phyloP scores from a whole-genome alignment of 2,329 filamentous ascomycete species.

The Sclerotinia glacialis region DNA sequence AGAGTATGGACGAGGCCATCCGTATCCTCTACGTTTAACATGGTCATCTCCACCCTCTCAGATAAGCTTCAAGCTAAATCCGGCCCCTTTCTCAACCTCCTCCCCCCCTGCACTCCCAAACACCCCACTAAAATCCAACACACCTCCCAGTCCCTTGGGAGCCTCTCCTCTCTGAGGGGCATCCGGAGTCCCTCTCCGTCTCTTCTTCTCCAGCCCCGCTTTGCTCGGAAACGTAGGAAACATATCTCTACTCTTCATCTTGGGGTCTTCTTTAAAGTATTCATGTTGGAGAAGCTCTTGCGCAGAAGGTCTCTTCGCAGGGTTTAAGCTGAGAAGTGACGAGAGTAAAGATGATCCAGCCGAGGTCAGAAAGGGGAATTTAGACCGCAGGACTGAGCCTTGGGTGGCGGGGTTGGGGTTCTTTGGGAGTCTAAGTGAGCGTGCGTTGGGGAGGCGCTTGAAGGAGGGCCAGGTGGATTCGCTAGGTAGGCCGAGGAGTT shows the following conservation, averaged over 20 bases:
- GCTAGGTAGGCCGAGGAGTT: constrained; percentile 81
- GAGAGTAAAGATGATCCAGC: constrained; percentile 70
- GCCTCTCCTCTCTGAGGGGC: constrained; percentile 75
- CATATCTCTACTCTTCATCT: constrained; percentile 84
- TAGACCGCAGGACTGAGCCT: constrained; percentile 63
- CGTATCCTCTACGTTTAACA: not conserved
- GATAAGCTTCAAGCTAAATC: constrained; percentile 64
- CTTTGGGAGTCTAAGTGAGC: constrained; percentile 67
- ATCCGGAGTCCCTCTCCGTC: constrained; percentile 71
- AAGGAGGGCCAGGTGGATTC: constrained; percentile 83
- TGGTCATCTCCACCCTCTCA: constrained; percentile 23
- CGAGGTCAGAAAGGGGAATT: constrained; percentile 77
- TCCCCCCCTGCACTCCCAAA: constrained; percentile 65
- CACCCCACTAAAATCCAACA: constrained; percentile 66
- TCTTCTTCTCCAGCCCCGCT: constrained; percentile 81
- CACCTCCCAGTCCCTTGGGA: constrained; percentile 34
- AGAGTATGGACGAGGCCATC: not conserved
- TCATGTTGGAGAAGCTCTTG: constrained; percentile 71
- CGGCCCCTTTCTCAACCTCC: constrained; percentile 62
- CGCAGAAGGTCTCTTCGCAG: constrained; percentile 66
- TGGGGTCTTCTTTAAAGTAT: constrained; percentile 87
- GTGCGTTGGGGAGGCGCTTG: constrained; percentile 81
- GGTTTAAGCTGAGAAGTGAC: constrained; percentile 71
- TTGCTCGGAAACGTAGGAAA: constrained; percentile 97
- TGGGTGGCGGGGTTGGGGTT: constrained; percentile 42